Evolutionary conservation across 495 filamentous ascomycete species (phyloP), one percentile per base, ranked within the genome.

Genomic region (Pseudoneurospora amorphoporcata): DNA sequence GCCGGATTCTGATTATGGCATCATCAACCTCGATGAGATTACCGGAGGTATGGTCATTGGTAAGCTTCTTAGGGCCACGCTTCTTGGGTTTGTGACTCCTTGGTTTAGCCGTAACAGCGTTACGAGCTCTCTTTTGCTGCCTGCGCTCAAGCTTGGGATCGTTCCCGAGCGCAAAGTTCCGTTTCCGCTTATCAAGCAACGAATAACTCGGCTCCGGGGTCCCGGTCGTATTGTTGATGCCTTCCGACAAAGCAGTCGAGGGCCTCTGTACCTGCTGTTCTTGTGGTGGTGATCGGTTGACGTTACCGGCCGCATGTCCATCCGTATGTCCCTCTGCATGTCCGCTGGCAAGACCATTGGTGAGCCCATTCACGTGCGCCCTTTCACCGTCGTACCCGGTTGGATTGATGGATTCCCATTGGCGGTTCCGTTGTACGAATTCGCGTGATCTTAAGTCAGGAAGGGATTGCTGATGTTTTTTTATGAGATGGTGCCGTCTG

Each of bases 111-210:
- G 47, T 58, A 0, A 43, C 69, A 6, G 70, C 45, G 29, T 39
- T 70, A 3, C 79, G 75, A 14, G 69, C 65, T 10, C 77, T 76
- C 47, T 77, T 74, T 29, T 75, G 72, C 4, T 75, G 47, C 14
- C 75, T 74, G 16, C 75, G n/a, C 47, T 78, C 79, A 4, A 78
- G 71, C 43, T 78, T 74, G 6, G 79, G 77, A 45, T 81, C 81
- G 71, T 82, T 82, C 69, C 79, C 77, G 32, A 80, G 77, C 16
- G 69, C 78, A 76, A 79, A 81, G 58, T 79, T 81, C 41, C 80
- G 79, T 72, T 76, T 81, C 8, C 75, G 75, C 73, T 81, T 81
- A 17, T 81, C 80, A 17, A 81, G 80, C 32, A 83, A 75, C 1
- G 79, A 80, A 68, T 83, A 83, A 0, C 77, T 43, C 9, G 81